Evolutionary conservation across 805 yeast species (phyloP).

Genomic region (Teunomyces tritomae): DNA sequence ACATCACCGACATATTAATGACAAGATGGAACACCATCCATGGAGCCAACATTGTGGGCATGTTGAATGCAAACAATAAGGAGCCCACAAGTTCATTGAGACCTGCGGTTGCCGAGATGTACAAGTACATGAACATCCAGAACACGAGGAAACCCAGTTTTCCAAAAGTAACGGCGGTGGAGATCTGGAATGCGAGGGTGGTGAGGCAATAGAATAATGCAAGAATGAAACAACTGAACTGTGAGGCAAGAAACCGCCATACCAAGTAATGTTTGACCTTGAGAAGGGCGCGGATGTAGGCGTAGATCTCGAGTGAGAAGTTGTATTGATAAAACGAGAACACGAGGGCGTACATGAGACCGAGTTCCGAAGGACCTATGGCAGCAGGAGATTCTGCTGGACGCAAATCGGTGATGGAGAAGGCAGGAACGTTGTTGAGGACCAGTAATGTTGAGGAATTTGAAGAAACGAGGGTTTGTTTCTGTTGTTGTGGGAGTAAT

Average conservation of each 20-base stretch:
- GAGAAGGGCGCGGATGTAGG: slow-evolving; percentile 17
- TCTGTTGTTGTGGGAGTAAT: slow-evolving; percentile 14
- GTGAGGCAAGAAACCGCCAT: slow-evolving; percentile 29
- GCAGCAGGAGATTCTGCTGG: slow-evolving; percentile 19
- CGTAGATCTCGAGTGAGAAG: slow-evolving; percentile 26
- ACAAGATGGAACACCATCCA: slow-evolving; percentile 32
- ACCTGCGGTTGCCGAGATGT: slow-evolving; percentile 25
- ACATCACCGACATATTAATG: slow-evolving; percentile 28
- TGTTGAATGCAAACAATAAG: slow-evolving; percentile 17
- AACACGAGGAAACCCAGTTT: slow-evolving; percentile 30
- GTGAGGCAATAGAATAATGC: slow-evolving; percentile 29
- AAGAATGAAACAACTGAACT: slow-evolving; percentile 25
- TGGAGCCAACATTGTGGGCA: slow-evolving; percentile 20
- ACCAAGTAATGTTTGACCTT: slow-evolving; percentile 23
- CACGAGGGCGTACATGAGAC: slow-evolving; percentile 30
- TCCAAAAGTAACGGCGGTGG: slow-evolving; percentile 25
- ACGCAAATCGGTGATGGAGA: slow-evolving; percentile 20
- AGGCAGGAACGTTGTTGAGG: slow-evolving; percentile 19
- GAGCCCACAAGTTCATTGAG: slow-evolving; percentile 26
- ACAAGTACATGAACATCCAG: slow-evolving; percentile 31
- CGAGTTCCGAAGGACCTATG: slow-evolving; percentile 33
- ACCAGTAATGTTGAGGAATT: slow-evolving; percentile 16
- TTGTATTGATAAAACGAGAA: slow-evolving; percentile 36
- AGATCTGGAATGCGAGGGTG: slow-evolving; percentile 31
- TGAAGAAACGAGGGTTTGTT: slow-evolving; percentile 7